phyloP scores from a whole-genome alignment of 2,329 filamentous ascomycete species.

The Chaetomium globosum region DNA sequence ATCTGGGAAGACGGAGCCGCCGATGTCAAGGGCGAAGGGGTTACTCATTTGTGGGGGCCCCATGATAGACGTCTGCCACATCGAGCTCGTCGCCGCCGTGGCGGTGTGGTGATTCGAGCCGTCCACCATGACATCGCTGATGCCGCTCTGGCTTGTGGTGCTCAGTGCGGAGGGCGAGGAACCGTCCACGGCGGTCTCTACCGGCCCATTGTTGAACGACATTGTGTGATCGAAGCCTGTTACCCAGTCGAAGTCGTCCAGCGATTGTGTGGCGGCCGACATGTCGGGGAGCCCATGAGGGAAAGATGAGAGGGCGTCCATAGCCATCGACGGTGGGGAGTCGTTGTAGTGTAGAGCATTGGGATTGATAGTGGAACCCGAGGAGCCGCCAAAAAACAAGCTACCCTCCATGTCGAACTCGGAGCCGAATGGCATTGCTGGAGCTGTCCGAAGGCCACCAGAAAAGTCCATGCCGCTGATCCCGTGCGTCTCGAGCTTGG shows the following conservation, averaged over 20 bases:
- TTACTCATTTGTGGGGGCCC: slow-evolving; percentile 68
- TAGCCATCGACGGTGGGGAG: slow-evolving; percentile 67
- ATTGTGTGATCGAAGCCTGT: slow-evolving; percentile 79
- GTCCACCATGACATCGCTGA: slow-evolving; percentile 90
- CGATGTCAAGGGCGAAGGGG: slow-evolving; percentile 74
- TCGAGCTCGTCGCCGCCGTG: slow-evolving; percentile 56
- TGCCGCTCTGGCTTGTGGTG: slow-evolving; percentile 86
- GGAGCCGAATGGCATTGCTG: slow-evolving; percentile 62
- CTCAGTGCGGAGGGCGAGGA: slow-evolving; percentile 96
- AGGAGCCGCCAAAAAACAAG: slow-evolving; percentile 70
- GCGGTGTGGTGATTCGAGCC: slow-evolving; percentile 69
- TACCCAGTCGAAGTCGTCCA: slow-evolving; percentile 84
- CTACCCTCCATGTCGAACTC: slow-evolving; percentile 69
- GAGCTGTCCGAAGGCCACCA: slow-evolving; percentile 76
- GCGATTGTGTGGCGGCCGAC: slow-evolving; percentile 54
- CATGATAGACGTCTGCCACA: slow-evolving; percentile 73
- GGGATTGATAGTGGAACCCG: slow-evolving; percentile 67
- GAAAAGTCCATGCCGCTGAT: slow-evolving; percentile 66
- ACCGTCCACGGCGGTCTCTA: slow-evolving; percentile 83
- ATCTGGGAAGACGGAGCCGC: slow-evolving; percentile 74
- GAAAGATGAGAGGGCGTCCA: slow-evolving; percentile 66
- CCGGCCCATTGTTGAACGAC: slow-evolving; percentile 63
- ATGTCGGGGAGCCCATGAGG: slow-evolving; percentile 59
- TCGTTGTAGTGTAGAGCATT: slow-evolving; percentile 82
- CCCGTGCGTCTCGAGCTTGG: slow-evolving; percentile 79